Conservation (phyloP, 1,284 basidiomycete genomes). For the Moesziomyces globuligerus region DNA sequence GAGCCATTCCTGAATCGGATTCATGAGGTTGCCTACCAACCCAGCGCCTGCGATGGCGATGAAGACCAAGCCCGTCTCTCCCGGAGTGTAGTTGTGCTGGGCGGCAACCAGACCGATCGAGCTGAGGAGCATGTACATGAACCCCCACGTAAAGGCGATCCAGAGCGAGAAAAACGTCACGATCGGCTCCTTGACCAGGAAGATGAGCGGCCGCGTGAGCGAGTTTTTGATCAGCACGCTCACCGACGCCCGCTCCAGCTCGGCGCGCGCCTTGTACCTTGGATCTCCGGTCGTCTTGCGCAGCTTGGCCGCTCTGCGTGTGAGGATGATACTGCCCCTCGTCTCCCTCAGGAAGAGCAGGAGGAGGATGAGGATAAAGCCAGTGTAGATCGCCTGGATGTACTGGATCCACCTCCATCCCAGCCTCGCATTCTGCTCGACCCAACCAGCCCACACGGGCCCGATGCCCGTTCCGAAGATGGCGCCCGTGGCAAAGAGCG, state of each 20-base stretch:
- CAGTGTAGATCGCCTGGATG: conserved; percentile 70
- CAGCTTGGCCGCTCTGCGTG: conserved; percentile 65
- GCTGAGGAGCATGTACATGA: conserved; percentile 74
- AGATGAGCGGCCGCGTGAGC: conserved; percentile 75
- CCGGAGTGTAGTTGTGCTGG: conserved; percentile 74
- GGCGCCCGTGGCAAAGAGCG: conserved; percentile 47
- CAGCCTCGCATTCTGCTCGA: conserved; percentile 74
- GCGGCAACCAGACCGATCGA: conserved; percentile 68
- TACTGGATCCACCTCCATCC: conserved; percentile 85
- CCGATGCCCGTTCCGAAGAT: conserved; percentile 76
- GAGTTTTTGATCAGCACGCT: conserved; percentile 74
- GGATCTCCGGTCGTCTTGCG: conserved; percentile 71
- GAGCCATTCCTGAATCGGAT: conserved; percentile 67
- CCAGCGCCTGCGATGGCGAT: conserved; percentile 47
- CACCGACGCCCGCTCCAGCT: conserved; percentile 74
- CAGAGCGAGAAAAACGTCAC: conserved; percentile 71
- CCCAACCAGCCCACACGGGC: conserved; percentile 76
- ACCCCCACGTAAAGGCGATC: conserved; percentile 74
- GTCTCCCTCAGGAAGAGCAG: conserved; percentile 64
- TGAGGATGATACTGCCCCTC: conserved; percentile 69
- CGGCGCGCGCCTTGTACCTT: conserved; percentile 74
- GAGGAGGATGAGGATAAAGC: conserved; percentile 41
- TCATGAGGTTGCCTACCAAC: conserved; percentile 75
- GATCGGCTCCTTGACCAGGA: conserved; percentile 76
- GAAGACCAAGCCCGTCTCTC: conserved; percentile 66